Evolutionary conservation across 495 filamentous ascomycete species (phyloP), one percentile per base, ranked within the genome.

Genomic region (Neurospora sublineolata): DNA sequence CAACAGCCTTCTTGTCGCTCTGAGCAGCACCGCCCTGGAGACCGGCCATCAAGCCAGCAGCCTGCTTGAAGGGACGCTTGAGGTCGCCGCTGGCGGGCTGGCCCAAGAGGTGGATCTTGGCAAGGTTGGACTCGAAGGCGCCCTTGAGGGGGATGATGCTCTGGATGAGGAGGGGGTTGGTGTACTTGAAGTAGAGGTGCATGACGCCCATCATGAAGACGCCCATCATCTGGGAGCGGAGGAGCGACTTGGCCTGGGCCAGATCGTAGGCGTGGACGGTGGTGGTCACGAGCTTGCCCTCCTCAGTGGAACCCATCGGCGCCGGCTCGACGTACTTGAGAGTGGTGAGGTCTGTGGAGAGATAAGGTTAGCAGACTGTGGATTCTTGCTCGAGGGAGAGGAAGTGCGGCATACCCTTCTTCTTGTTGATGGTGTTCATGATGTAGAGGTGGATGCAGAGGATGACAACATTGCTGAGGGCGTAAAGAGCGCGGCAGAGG

Each of bases 161-260:
- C 88, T 99, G 95, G 86, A 99, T 96, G 79, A 98, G 84, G 42
- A 99, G 92, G 40, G 95, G 95, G 89, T 97, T 99, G 84, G 94
- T 97, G 91, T 97, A 98, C 83, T 97, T 92, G 85, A 99, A 90
- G 89, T 98, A 98, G 75, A 97, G 73, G 85, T 97, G 95, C 95
- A 99, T 98, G 78, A 97, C 90, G 73, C 82, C 88, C 95, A 98
- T 98, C 95, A 99, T 98, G 77, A 88, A 93, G 68, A 99, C 86
- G 68, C 95, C 95, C 91, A 97, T 97, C 74, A 97, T 83, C 81
- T 97, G 94, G 75, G 89, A 86, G 84, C 93, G 94, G 83, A 91
- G 91, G 75, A 92, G 84, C 75, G 86, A 86, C 83, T 90, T 90
- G 78, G 97, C 86, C 84, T 99, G 95, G 71, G 85, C 83, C 75